Base-by-base conservation (phyloP, 2,329 filamentous ascomycete genomes). In the Triangularia verruculosa region DNA sequence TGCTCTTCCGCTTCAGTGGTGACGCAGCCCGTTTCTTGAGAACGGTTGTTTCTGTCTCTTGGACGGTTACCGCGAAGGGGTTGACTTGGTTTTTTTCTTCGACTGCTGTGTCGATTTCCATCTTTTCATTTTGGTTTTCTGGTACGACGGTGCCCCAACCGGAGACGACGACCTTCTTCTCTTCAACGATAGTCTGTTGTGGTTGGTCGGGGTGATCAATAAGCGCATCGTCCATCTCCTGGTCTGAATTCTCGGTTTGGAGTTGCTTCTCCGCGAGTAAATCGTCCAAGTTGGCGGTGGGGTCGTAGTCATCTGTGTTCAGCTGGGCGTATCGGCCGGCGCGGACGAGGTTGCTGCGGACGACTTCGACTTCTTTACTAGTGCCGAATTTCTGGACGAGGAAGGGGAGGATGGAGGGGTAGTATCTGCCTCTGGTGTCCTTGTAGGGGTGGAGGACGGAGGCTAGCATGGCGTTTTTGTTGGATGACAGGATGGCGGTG, bases 391-490 rank as follows among this genome's bases (percentile, higher is more conserved):
- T 83, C 61, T 87, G 83, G 7, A 87, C 85, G 25, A 97, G 78
- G 70, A 96, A 90, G 0, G 94, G 93, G 56, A 97, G 77, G 56
- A 97, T 89, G 74, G 89, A 95, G 27, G 90, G 82, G 65, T 87
- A 85, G 59, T 86, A 83, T 67, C 86, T 80, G 51, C 88, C 84
- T 72, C 87, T 82, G 71, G 85, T 79, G 71, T 87, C 80, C 66
- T 86, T 78, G 75, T 88, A 86, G 0, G 92, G 91, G 74, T 95
- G 92, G 64, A 97, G 79, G 12, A 96, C 87, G 74, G 92, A 94
- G 5, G 92, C 87, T 11, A 95, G 72, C 84, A 97, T 91, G 51
- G 90, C 89, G 30, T 88, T 81, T 72, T 87, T 88, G 74, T 89
- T 83, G 64, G 83, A 82, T 4, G 82, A 84, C 22, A 97, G 78